Evolutionary conservation across 805 yeast genomes (phyloP).

Genomic region (Danielia oregonensis): DNA sequence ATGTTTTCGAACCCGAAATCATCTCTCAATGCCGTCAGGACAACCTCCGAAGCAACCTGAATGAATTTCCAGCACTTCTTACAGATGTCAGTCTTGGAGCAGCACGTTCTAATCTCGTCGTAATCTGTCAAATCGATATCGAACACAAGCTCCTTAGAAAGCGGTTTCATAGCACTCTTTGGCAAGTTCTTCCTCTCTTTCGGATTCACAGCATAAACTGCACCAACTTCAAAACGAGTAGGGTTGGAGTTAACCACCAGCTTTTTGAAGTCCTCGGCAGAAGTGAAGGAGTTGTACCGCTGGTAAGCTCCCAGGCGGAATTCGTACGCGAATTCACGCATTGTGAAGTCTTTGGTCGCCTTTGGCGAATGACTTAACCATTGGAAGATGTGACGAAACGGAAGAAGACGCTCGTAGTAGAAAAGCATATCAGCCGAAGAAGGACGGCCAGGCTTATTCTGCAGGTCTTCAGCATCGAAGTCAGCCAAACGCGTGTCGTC

Average conservation of each 20-base stretch:
- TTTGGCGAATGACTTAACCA: slow-evolving; percentile 88
- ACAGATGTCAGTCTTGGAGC: slow-evolving; percentile 82
- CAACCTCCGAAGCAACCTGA: slow-evolving; percentile 72
- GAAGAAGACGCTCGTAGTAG: slow-evolving; percentile 68
- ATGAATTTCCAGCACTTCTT: slow-evolving; percentile 91
- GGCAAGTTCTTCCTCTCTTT: slow-evolving; percentile 74
- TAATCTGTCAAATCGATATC: slow-evolving; percentile 98
- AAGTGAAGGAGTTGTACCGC: slow-evolving; percentile 75
- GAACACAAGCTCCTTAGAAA: slow-evolving; percentile 83
- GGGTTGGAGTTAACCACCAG: slow-evolving; percentile 75
- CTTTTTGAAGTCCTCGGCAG: slow-evolving; percentile 70
- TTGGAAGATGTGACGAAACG: slow-evolving; percentile 73
- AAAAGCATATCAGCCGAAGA: slow-evolving; percentile 64
- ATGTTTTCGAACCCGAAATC: slow-evolving; percentile 88
- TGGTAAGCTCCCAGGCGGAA: slow-evolving; percentile 83
- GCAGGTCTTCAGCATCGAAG: background rate
- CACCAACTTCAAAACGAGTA: slow-evolving; percentile 91
- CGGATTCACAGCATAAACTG: slow-evolving; percentile 86
- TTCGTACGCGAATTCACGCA: slow-evolving; percentile 93
- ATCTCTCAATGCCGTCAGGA: slow-evolving; percentile 67
- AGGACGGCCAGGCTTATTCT: slow-evolving; percentile 18
- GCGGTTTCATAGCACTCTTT: slow-evolving; percentile 73
- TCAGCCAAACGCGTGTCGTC: background rate
- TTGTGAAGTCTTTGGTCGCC: slow-evolving; percentile 71
- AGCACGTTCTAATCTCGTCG: slow-evolving; percentile 90